Base-by-base conservation (phyloP, 345 rosid genomes). In the Brassica cretica region DNA sequence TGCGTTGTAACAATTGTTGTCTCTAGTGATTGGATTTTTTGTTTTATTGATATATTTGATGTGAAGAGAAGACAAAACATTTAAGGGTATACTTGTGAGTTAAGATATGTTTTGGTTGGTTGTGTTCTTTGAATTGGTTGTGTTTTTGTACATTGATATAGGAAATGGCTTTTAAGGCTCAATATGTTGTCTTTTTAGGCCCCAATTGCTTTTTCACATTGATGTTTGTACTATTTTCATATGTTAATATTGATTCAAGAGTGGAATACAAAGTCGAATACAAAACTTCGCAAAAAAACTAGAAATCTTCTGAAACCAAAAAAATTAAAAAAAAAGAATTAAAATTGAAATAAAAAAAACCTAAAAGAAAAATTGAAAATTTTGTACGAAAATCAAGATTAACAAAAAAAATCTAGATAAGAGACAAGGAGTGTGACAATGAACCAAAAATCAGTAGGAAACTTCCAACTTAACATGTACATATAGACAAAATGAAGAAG, bases 1-100 rank as follows among this genome's bases (percentile, higher is more conserved):
- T 87, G n/a, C 85, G 88, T 64, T 95, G 98, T 77, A 93, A 84
- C 68, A 69, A 74, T 46, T 91, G 98, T 79, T 81, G 92, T 83
- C 44, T 70, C n/a, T 80, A 69, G 72, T 39, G 8, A 51, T 46
- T 72, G 64, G 19, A 49, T 35, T 44, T 11, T 49, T 11, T 2
- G 71, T 77, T 70, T 37, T 41, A 39, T 64, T 29, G 24, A 5
- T 71, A 5, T 71, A 66, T 77, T 32, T 15, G 21, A 64, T 78
- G 72, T 72, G 63, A 65, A 78, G 46, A 44, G 24, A 76, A 51
- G 56, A 70, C 27, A 60, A 21, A 62, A 32, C 62, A 46, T 59
- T 10, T 33, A 24, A 21, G 66, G n/a, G 9, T 37, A 37, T 64
- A 65, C 72, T 78, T 66, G 58, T 71, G 67, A 77, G 14, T 77